Evolutionary conservation across 805 yeast species (phyloP).

Genomic region (Zygotorulaspora florentina): DNA sequence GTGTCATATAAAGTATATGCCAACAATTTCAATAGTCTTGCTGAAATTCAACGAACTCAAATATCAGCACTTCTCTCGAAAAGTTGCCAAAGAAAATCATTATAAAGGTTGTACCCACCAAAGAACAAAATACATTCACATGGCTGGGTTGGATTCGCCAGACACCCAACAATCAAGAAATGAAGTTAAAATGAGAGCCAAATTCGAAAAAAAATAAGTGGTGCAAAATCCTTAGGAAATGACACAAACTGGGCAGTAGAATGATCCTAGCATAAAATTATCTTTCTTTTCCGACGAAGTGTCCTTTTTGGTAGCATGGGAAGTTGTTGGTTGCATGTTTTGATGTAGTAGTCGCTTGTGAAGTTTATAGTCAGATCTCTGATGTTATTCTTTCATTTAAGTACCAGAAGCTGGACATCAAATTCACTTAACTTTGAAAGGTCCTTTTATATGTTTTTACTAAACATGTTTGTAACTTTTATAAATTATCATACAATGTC

Average conservation of each 20-base stretch:
- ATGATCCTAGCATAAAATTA: slow-evolving; percentile 23
- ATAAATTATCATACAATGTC: background rate
- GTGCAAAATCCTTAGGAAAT: slow-evolving; percentile 14
- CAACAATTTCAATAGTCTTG: background rate
- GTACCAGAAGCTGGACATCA: background rate
- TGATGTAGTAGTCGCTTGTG: background rate
- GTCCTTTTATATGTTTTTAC: background rate
- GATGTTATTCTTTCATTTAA: background rate
- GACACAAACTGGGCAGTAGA: slow-evolving; percentile 26
- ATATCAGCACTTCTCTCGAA: background rate
- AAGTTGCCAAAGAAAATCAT: background rate
- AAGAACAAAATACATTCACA: background rate
- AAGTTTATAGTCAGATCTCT: background rate
- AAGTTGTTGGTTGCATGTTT: slow-evolving; percentile 28
- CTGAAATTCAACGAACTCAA: background rate
- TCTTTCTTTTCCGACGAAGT: slow-evolving; percentile 26
- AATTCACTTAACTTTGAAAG: background rate
- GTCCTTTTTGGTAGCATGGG: slow-evolving; percentile 26
- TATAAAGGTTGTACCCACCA: background rate
- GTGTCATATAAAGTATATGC: no score
- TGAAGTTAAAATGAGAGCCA: background rate
- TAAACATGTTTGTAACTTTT: no score
- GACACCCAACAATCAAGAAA: background rate
- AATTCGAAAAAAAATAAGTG: background rate
- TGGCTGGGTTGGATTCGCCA: background rate